Conservation (phyloP, 169 alveolate species). For the Plasmodium cynomolgi region DNA sequence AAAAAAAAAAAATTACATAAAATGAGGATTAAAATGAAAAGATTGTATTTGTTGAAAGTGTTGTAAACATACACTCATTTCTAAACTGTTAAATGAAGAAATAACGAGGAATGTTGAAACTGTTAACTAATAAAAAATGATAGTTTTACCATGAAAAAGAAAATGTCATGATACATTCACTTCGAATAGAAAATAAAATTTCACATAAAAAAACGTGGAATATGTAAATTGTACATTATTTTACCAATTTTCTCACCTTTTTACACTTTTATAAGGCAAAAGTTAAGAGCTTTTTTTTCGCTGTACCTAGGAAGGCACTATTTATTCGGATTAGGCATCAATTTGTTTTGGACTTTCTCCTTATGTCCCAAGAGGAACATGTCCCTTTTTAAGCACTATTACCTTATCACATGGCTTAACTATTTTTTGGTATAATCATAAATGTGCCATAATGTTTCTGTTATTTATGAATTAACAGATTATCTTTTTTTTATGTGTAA, state of each 20-base stretch:
- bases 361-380: not conserved
- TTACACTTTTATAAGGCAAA: not conserved
- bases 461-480: not conserved
- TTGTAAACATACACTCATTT: not conserved
- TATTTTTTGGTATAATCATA: not conserved
- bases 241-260: not conserved
- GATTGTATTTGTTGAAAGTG: not conserved
- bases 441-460: not conserved
- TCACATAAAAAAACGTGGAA: not conserved
- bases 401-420: not conserved
- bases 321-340: not conserved
- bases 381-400: not conserved
- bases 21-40: not conserved
- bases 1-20: not conserved
- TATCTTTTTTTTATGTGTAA: not conserved
- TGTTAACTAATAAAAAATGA: not conserved
- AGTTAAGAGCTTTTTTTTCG: not conserved
- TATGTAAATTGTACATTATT: not conserved
- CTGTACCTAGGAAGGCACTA: not conserved
- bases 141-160: not conserved
- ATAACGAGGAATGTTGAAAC: not conserved
- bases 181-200: not conserved
- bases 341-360: not conserved
- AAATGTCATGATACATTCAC: not conserved
- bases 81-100: not conserved